Evolutionary conservation across 1,139 yeast genomes (phyloP).

Genomic region (Suhomyces bokatorum): DNA sequence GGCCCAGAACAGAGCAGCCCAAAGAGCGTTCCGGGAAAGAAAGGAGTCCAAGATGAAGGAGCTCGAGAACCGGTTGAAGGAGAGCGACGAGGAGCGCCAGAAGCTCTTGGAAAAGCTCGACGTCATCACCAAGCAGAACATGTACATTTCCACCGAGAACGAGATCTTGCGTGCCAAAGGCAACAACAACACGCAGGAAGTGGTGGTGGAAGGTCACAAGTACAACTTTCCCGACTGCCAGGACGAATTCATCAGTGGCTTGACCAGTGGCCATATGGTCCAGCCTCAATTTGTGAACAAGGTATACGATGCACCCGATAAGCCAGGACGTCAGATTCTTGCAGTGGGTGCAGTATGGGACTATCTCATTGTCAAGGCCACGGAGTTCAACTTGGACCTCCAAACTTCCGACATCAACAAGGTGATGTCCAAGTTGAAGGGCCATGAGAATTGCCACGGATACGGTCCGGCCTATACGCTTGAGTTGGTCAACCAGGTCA

Average conservation of each 20-base stretch:
- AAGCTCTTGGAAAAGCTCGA: constrained; percentile 56
- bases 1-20: constrained; percentile 89
- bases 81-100: constrained; percentile 61
- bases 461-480: constrained; percentile 78
- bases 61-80: constrained; percentile 57
- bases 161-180: constrained; percentile 38
- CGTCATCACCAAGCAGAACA: constrained; percentile 51
- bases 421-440: constrained; percentile 61
- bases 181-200: neutral
- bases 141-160: constrained; percentile 59
- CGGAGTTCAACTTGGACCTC: constrained; percentile 45
- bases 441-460: constrained; percentile 76
- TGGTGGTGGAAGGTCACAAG: constrained; percentile 9
- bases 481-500: constrained; percentile 43
- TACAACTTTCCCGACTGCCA: constrained; percentile 42
- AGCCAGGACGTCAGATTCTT: constrained; percentile 48
- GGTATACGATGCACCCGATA: constrained; percentile 39
- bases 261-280: constrained; percentile 27
- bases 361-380: constrained; percentile 53
- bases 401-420: constrained; percentile 54
- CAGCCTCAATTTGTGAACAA: constrained; percentile 25
- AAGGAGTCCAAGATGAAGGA: constrained; percentile 74
- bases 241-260: constrained; percentile 34
- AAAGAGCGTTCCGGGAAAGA: constrained; percentile 84
- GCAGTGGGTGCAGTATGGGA: constrained; percentile 87